Evolutionary conservation across 768 basidiomycete species (phyloP).

Genomic region (Cystofilobasidium bisporidii): DNA sequence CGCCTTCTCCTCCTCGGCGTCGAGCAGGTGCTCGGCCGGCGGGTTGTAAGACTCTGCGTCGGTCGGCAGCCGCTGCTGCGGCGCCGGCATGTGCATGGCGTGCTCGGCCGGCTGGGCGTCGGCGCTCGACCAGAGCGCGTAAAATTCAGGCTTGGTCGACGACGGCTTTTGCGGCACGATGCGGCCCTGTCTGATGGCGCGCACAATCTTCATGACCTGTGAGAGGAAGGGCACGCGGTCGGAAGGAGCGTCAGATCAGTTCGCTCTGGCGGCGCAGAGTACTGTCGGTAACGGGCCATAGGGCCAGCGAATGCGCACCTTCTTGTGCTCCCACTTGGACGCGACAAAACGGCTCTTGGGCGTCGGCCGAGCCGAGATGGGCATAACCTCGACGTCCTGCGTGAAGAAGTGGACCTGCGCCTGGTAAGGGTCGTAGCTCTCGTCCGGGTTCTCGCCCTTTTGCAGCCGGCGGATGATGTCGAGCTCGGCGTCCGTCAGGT

Average conservation of each 20-base stretch:
- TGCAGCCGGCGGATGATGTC: slow-evolving; percentile 91
- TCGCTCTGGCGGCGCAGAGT: too few relatives aligned
- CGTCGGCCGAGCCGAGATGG: slow-evolving; percentile 78
- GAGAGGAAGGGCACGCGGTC: background rate
- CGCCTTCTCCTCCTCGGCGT: slow-evolving; percentile 64
- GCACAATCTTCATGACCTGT: slow-evolving; percentile 98
- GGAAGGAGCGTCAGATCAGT: too few relatives aligned
- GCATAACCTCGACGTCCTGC: slow-evolving; percentile 83
- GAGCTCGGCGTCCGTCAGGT: slow-evolving; percentile 77
- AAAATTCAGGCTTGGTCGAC: slow-evolving; percentile 59
- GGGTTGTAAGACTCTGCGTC: slow-evolving; percentile 99
- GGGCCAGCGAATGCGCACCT: slow-evolving; percentile 56
- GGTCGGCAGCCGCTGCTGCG: slow-evolving; percentile 76
- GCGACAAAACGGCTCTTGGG: slow-evolving; percentile 95
- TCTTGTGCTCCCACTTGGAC: slow-evolving; percentile 99
- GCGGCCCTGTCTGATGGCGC: slow-evolving; percentile 89
- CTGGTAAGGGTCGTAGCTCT: slow-evolving; percentile 80
- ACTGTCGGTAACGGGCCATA: too few relatives aligned
- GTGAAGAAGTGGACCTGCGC: slow-evolving; percentile 96
- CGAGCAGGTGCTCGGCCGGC: slow-evolving; percentile 88
- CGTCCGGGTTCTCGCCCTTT: slow-evolving; percentile 81
- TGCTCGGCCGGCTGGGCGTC: slow-evolving; percentile 53
- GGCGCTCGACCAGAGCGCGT: slow-evolving; percentile 75
- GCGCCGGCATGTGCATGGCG: slow-evolving; percentile 82
- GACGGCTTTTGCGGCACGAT: slow-evolving; percentile 84